Evolutionary conservation across 352 stramenopile genomes (phyloP), one percentile per base, ranked within the genome.

Genomic region (Labyrinthula sp.): DNA sequence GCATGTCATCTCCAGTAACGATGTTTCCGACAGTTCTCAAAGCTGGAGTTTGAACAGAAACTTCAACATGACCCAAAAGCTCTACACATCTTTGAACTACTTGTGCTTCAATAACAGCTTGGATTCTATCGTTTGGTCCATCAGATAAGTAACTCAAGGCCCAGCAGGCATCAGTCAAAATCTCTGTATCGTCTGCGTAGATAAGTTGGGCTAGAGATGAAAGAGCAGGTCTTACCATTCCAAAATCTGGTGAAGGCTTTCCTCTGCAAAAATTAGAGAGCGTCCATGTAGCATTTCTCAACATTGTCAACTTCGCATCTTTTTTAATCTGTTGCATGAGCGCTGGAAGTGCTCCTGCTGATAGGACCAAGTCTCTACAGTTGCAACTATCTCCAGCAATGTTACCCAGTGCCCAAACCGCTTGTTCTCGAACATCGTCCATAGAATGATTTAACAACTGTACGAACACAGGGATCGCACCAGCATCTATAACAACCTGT

Each of bases 101-200:
- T 30, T 87, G 87, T 10, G 82, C 74, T 57, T 95, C 84, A 46
- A 97, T 92, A 25, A 97, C 87, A 1, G 86, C 80, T 62, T 97
- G 85, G 63, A 97, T 97, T 60, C 95, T 95, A 56, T 95, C 82
- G 61, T 97, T 95, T 18, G 80, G 81, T 31, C 89, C 89, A 67
- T 98, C 90, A 12, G 71, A 91, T 5, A 99, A 65, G 66, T 98
- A 99, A 31, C 72, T 91, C 23, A 98, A 66, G 26, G 88, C 87
- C 90, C 90, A 99, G 67, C 90, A 99, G 7, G 90, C 88, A 58
- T 99, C 90, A 12, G 87, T 97, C 28, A 98, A 67, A 17, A 97
- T 87, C 69, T 99, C 90, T 48, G 95, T 84, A 60, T 98, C 85
- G 20, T 89, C 70, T 21, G 71, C 85, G 59, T 93, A 92, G 48